phyloP scores from a whole-genome alignment of 352 stramenopile species.

The Phytophthora megakarya region DNA sequence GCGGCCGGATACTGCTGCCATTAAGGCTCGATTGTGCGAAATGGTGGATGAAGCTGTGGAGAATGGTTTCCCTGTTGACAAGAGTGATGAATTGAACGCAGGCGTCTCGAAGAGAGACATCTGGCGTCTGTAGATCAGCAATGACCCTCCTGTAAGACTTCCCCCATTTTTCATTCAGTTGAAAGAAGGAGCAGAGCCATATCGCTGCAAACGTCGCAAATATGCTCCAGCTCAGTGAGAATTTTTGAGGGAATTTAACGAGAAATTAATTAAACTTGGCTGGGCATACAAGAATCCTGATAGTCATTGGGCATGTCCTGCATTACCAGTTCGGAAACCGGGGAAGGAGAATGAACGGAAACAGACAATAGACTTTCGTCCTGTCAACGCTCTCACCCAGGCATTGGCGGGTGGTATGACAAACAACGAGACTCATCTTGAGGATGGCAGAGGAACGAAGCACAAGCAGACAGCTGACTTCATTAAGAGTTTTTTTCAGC shows the following conservation, averaged over 20 bases:
- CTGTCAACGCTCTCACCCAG: not conserved
- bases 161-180: not conserved
- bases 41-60: not conserved
- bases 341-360: not conserved
- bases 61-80: conserved; percentile 6
- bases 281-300: conserved; percentile 1
- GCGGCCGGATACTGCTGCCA: not conserved
- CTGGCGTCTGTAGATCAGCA: not conserved
- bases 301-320: conserved; percentile 4
- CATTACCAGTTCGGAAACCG: conserved; percentile 2
- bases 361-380: conserved; percentile 6
- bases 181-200: conserved; percentile 6
- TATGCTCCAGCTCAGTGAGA: conserved; percentile 2
- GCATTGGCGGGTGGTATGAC: conserved; percentile 8
- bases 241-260: not conserved
- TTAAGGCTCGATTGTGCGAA: not conserved
- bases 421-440: conserved; percentile 8
- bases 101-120: conserved; percentile 2
- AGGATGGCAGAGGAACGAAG: conserved; percentile 5
- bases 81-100: not conserved
- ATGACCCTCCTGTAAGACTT: not conserved
- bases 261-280: not conserved
- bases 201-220: conserved; percentile 2
- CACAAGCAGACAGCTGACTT: not conserved
- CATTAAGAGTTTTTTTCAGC: not conserved